phyloP scores from a whole-genome alignment of 345 rosid genomes.

The Hevea brasiliensis region DNA sequence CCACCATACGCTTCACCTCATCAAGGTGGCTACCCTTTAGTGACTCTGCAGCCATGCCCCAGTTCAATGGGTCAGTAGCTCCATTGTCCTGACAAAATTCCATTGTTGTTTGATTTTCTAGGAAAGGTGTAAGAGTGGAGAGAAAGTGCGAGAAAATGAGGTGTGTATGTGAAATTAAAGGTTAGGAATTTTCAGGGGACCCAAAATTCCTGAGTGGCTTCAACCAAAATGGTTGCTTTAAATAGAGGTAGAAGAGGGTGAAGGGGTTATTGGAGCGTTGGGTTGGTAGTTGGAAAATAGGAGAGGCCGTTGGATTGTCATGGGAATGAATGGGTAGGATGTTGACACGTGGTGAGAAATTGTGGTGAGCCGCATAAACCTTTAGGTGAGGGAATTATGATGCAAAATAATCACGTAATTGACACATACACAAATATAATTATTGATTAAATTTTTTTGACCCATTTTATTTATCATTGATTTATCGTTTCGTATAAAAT shows the following conservation, averaged over 20 bases:
- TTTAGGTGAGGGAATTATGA: neutral
- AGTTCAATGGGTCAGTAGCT: conserved; percentile 52
- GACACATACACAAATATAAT: too few relatives aligned
- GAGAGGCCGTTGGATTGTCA: conserved; percentile 31
- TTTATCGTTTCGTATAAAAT: too few relatives aligned
- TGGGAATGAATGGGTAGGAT: conserved; percentile 10
- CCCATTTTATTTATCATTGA: too few relatives aligned
- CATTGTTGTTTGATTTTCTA: neutral
- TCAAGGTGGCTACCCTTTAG: conserved; percentile 81
- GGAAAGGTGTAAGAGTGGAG: neutral
- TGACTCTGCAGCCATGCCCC: conserved; percentile 66
- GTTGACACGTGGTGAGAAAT: neutral
- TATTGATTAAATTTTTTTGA: too few relatives aligned
- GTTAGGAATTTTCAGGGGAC: conserved; percentile 23
- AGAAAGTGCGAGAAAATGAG: neutral
- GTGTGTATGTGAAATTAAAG: neutral
- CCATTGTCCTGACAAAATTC: neutral
- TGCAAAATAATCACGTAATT: too few relatives aligned
- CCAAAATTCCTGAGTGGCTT: conserved; percentile 24
- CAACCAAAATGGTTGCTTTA: conserved; percentile 19
- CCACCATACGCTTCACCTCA: conserved; percentile 76
- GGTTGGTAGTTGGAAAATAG: conserved; percentile 38
- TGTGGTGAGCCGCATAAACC: neutral
- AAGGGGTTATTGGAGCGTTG: conserved; percentile 6
- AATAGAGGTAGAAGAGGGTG: conserved; percentile 15